Base-by-base conservation (phyloP, 805 yeast genomes). In the Suhomyces pyralidae region DNA sequence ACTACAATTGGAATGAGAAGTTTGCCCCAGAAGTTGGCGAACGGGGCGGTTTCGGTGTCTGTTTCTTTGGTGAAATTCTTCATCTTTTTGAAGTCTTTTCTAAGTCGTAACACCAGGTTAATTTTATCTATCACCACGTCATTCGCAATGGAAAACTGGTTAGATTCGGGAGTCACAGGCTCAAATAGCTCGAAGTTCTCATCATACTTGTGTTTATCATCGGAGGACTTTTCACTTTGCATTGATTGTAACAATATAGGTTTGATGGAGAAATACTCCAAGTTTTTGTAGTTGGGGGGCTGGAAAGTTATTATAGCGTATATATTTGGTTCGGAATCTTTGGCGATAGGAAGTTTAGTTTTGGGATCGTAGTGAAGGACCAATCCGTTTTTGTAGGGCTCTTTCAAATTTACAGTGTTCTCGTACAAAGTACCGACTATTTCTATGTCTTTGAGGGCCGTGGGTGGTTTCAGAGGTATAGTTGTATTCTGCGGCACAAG, bases 211-310 rank as follows among this genome's bases (percentile, higher is more conserved):
- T 64, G 50, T 15, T 42, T 28, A 7, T 46, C 40, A 1, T 54
- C 20, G 7, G 51, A 30, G 12, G 28, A 40, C 28, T 40, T 32
- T 14, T 55, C 61, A 14, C 52, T 54, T 1, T 66, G 69, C 58
- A 77, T 76, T 3, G 80, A 76, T 56, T 85, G 86, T 8, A 91
- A 76, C 3, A 82, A 70, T 3, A 90, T 87, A 0, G 97, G 96
- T n/a, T 77, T 71, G 3, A 85, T 64, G 0, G 97, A 85, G 57
- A 82, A 86, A 64, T 88, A 90, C 58, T 91, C 96, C 76, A 92
- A 77, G 53, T 81, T 79, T 26, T 76, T 76, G 17, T 86, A 81
- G 44, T 80, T 78, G 0, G 97, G 97, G 1, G 94, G 86, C 24
- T 80, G 79, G 63, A 82, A 91, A n/a, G 79, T 59, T n/a, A 68